phyloP scores from a whole-genome alignment of 345 rosid genomes.

The Hibiscus syriacus region DNA sequence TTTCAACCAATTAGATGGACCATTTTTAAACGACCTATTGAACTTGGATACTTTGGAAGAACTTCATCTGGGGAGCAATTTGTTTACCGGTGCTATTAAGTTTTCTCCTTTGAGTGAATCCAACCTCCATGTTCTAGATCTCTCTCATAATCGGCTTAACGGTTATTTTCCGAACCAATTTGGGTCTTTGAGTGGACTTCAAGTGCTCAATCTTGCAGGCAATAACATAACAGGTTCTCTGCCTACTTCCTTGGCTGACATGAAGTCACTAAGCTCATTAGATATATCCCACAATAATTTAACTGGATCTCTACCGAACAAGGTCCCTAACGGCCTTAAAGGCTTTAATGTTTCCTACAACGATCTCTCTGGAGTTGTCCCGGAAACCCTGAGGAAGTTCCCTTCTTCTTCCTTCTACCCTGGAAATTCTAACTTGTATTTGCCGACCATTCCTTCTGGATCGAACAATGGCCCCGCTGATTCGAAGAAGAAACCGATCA shows the following conservation, averaged over 20 bases:
- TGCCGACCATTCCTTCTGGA: conserved; percentile 53
- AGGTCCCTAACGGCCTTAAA: conserved; percentile 48
- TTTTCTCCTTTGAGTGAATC: conserved; percentile 46
- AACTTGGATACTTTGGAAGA: conserved; percentile 67
- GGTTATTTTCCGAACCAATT: conserved; percentile 66
- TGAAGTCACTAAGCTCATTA: conserved; percentile 53
- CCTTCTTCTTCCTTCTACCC: conserved; percentile 77
- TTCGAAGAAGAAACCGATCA: conserved; percentile 48
- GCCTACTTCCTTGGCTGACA: conserved; percentile 65
- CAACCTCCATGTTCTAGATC: conserved; percentile 60
- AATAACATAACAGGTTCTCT: conserved; percentile 83
- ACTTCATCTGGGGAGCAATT: conserved; percentile 63
- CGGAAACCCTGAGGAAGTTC: conserved; percentile 65
- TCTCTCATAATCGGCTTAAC: conserved; percentile 64
- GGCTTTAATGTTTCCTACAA: conserved; percentile 79
- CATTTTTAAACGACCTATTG: conserved; percentile 50
- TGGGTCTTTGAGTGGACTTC: conserved; percentile 59
- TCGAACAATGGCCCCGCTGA: conserved; percentile 29
- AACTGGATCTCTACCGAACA: conserved; percentile 69
- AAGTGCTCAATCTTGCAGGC: conserved; percentile 63
- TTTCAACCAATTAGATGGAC: conserved; percentile 63
- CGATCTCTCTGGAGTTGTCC: conserved; percentile 83
- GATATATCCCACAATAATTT: conserved; percentile 77
- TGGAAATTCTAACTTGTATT: conserved; percentile 52
- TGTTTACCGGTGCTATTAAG: conserved; percentile 47